Percentiles rank a stretch among this genome's conserved stretches.
Evolutionary conservation across 768 basidiomycete genomes (phyloP).

Genomic region (Leccinum olivaceopallidum): DNA sequence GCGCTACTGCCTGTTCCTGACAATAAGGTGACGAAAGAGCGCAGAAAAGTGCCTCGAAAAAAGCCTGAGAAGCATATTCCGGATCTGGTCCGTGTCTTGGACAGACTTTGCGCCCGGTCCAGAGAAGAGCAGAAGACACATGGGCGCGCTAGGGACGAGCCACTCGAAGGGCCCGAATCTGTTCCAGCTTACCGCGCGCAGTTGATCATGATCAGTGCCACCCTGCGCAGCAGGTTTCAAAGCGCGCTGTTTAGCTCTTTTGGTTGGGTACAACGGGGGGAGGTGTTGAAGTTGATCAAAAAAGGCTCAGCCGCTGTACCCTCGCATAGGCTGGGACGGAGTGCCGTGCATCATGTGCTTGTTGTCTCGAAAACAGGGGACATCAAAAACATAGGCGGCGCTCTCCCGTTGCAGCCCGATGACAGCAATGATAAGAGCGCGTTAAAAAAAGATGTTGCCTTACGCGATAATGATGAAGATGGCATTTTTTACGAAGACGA

Average conservation of each 20-base stretch:
- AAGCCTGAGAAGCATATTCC: conserved; percentile 56
- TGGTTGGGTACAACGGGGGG: conserved; percentile 55
- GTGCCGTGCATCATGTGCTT: conserved; percentile 54
- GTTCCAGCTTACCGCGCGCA: conserved; percentile 45
- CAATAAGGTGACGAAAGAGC: conserved; percentile 38
- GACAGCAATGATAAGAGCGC: not conserved
- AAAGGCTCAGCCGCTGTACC: conserved; percentile 28
- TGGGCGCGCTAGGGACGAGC: conserved; percentile 3
- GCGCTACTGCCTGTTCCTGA: conserved; percentile 59
- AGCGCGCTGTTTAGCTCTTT: conserved; percentile 48
- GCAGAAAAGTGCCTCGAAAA: conserved; percentile 37
- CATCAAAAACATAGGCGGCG: conserved; percentile 56
- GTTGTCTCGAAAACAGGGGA: conserved; percentile 55
- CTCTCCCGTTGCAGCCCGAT: conserved; percentile 25
- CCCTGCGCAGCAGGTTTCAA: conserved; percentile 50
- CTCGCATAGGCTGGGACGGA: conserved; percentile 29
- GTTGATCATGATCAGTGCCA: conserved; percentile 70
- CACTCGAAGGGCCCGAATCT: conserved; percentile 10
- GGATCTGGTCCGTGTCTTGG: conserved; percentile 58
- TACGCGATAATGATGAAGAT: conserved; percentile 10
- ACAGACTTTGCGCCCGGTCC: conserved; percentile 50
- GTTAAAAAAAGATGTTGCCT: not conserved
- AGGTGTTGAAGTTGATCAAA: conserved; percentile 32
- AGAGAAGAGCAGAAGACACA: conserved; percentile 10
- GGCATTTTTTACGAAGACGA: conserved; percentile 28